These are phyloP conservation scores for Leishmania mexicana DNA, from an alignment of 208 protist genomes.

Conservation along the genomic window DNA sequence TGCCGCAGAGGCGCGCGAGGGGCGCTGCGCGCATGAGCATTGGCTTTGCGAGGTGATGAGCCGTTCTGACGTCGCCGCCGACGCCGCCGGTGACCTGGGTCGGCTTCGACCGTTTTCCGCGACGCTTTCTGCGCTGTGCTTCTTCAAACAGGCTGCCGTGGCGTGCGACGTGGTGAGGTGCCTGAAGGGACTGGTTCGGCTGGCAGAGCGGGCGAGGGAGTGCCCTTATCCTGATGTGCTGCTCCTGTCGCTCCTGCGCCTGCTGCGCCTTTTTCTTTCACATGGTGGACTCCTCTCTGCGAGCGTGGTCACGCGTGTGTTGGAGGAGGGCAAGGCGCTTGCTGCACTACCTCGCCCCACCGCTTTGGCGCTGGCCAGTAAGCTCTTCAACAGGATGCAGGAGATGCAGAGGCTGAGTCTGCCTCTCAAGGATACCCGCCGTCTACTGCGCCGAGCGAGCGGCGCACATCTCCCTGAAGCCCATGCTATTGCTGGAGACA, in stretches of 20 bases:
- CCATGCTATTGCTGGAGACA: not conserved
- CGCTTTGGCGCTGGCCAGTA: conserved; percentile 6
- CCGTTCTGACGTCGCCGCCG: not conserved
- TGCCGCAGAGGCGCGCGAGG: conserved; percentile 14
- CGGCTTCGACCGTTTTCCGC: conserved; percentile 21
- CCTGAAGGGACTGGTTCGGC: conserved; percentile 17
- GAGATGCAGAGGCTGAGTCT: conserved; percentile 29
- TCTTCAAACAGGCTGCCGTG: not conserved
- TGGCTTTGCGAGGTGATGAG: conserved; percentile 34
- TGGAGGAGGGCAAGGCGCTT: not conserved
- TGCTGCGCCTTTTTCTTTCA: conserved; percentile 22
- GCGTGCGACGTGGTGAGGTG: conserved; percentile 1
- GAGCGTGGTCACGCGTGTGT: not conserved
- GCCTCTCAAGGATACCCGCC: conserved; percentile 16
- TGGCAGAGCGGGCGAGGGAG: conserved; percentile 12
- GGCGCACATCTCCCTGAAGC: not conserved
- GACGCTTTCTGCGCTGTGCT: conserved; percentile 16
- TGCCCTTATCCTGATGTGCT: conserved; percentile 14
- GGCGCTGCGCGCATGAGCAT: conserved; percentile 60
- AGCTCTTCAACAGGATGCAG: conserved; percentile 33
- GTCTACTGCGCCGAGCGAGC: not conserved
- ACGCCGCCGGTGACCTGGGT: not conserved
- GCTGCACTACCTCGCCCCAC: not conserved
- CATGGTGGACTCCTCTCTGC: conserved; percentile 10
- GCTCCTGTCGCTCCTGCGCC: conserved; percentile 13